Percentiles rank a stretch among this genome's conserved stretches.
Conservation (phyloP, 306 rosid species). For the Dryas octopetala region DNA sequence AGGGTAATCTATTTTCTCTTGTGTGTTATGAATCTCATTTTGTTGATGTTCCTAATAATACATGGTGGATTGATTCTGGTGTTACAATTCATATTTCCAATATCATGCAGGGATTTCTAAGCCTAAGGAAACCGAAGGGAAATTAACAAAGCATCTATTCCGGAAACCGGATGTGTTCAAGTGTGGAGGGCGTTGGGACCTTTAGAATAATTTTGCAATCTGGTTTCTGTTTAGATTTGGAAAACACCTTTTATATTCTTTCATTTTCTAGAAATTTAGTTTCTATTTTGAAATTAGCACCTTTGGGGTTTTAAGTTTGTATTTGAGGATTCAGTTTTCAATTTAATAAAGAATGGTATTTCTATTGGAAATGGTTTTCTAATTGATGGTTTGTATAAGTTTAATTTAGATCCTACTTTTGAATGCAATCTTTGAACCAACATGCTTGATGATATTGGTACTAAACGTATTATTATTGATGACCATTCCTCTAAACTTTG, state of each 20-base stretch:
- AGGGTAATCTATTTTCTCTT: neutral
- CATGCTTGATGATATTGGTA: neutral
- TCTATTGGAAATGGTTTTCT: neutral
- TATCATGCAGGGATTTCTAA: neutral
- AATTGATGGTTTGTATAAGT: neutral
- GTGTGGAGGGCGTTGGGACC: slow-evolving; percentile 3
- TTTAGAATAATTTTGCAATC: neutral
- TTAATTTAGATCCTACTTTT: neutral
- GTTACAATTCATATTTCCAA: slow-evolving; percentile 16
- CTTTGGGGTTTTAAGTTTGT: neutral
- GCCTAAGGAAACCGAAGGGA: neutral
- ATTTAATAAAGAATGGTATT: too few relatives aligned
- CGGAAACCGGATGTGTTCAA: neutral
- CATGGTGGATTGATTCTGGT: slow-evolving; percentile 22
- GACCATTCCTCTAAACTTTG: neutral
- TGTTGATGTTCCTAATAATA: slow-evolving; percentile 4
- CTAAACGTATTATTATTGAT: neutral
- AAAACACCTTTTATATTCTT: slow-evolving; percentile 6
- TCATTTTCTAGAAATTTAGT: too few relatives aligned
- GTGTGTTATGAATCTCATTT: slow-evolving; percentile 15
- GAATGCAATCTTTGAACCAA: neutral
- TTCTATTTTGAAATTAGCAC: slow-evolving; percentile 2
- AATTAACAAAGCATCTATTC: slow-evolving; percentile 22
- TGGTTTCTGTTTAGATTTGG: neutral
- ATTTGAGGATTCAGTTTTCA: neutral